A percentile compares a stretch with the other conserved stretches of the same genome.
These are phyloP conservation scores for Noccaea bulbosa DNA, from an alignment of 345 rosid genomes.

Conservation along the genomic window DNA sequence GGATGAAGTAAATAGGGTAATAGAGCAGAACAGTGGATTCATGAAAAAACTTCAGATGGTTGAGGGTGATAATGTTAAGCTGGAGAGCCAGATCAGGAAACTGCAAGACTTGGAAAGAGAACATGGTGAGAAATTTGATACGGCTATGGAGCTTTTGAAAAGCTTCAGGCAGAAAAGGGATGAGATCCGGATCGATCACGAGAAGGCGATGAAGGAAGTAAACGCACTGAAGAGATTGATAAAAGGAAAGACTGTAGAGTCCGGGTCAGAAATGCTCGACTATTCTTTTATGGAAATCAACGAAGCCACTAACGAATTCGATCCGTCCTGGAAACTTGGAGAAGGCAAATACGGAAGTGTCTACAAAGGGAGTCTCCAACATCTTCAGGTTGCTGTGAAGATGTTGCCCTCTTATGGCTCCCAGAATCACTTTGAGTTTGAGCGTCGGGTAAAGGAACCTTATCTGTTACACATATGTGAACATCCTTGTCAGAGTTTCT, in stretches of 20 bases:
- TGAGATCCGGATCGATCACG: slow-evolving; percentile 60
- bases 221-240: slow-evolving; percentile 47
- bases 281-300: slow-evolving; percentile 82
- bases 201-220: slow-evolving; percentile 55
- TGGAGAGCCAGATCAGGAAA: slow-evolving; percentile 58
- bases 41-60: slow-evolving; percentile 56
- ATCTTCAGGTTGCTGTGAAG: slow-evolving; percentile 75
- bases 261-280: slow-evolving; percentile 61
- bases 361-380: slow-evolving; percentile 73
- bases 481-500: neutral
- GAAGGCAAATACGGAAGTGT: slow-evolving; percentile 83
- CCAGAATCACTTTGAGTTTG: slow-evolving; percentile 58
- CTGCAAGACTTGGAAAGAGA: slow-evolving; percentile 51
- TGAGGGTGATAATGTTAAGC: slow-evolving; percentile 53
- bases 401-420: slow-evolving; percentile 87
- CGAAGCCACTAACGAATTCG: slow-evolving; percentile 74
- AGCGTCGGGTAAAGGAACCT: slow-evolving; percentile 59
- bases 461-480: neutral
- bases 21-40: slow-evolving; percentile 51
- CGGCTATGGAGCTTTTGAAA: slow-evolving; percentile 82
- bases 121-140: slow-evolving; percentile 78
- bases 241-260: slow-evolving; percentile 47
- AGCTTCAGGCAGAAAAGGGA: slow-evolving; percentile 73
- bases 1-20: slow-evolving; percentile 53
- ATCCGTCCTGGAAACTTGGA: slow-evolving; percentile 79